These are phyloP conservation scores for Hypoxylon sp. DNA, from an alignment of 2,329 filamentous ascomycete species.

Conservation along the genomic window DNA sequence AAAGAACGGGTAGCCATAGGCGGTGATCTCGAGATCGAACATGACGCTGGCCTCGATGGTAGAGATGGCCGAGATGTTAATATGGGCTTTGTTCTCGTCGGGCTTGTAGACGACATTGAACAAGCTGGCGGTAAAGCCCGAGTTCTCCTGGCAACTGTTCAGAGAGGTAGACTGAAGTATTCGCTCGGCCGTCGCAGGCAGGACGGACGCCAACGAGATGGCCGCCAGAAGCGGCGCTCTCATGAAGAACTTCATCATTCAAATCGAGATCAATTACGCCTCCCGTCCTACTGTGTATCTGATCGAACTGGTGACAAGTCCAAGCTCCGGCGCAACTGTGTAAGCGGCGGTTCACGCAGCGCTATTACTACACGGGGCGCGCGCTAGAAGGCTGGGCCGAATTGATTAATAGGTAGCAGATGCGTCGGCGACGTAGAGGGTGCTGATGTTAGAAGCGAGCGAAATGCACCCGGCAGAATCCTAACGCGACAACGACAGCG, in stretches of 20 bases:
- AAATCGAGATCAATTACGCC: constrained; percentile 10
- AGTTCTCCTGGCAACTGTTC: constrained; percentile 77
- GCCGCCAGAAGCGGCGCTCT: constrained; percentile 23
- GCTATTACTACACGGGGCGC: not conserved
- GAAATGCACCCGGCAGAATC: constrained; percentile 19
- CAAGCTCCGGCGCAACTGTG: constrained; percentile 8
- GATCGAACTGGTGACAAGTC: not conserved
- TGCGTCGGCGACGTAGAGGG: not conserved
- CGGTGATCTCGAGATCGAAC: constrained; percentile 73
- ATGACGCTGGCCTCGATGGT: constrained; percentile 76
- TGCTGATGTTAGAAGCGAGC: constrained; percentile 22
- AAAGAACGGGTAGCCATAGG: constrained; percentile 75
- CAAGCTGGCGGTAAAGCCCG: constrained; percentile 78
- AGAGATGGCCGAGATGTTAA: constrained; percentile 77
- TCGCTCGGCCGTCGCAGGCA: constrained; percentile 36
- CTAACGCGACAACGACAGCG: not conserved
- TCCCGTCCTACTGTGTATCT: not conserved
- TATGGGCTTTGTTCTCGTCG: constrained; percentile 67
- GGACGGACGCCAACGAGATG: constrained; percentile 34
- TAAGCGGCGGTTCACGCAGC: not conserved
- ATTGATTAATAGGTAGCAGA: constrained; percentile 1
- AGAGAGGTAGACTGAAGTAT: constrained; percentile 63
- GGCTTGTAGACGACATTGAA: constrained; percentile 79
- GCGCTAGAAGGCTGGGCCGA: not conserved
- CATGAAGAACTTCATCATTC: constrained; percentile 23